These are phyloP conservation scores for Cutaneotrichosporon cavernicola DNA, from an alignment of 1,284 basidiomycete genomes.

Conservation along the genomic window DNA sequence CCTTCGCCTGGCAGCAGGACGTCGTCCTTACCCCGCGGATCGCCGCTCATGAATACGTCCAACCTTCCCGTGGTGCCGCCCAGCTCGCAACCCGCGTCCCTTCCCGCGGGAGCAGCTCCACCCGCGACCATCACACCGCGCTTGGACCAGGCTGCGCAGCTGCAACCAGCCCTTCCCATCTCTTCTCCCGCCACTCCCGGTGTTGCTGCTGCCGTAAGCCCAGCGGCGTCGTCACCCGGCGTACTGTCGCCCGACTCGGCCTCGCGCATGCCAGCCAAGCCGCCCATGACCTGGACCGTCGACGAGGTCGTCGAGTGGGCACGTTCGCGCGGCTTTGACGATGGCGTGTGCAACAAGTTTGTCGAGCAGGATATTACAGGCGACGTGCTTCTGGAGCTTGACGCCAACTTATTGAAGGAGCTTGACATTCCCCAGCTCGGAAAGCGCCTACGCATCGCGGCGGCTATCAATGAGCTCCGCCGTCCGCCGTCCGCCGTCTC, in stretches of 20 bases:
- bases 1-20: not conserved
- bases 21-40: slow-evolving; percentile 5
- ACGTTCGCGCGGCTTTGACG: slow-evolving; percentile 78
- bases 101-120: not conserved
- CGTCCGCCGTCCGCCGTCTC: slow-evolving; percentile 60
- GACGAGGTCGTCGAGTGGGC: slow-evolving; percentile 91
- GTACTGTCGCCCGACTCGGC: slow-evolving; percentile 11
- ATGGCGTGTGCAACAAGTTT: slow-evolving; percentile 78
- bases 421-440: slow-evolving; percentile 93
- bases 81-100: not conserved
- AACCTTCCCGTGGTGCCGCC: not conserved
- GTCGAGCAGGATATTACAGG: slow-evolving; percentile 92
- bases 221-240: slow-evolving; percentile 7
- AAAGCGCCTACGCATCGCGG: slow-evolving; percentile 87
- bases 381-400: slow-evolving; percentile 91
- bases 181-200: slow-evolving; percentile 1
- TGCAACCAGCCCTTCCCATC: slow-evolving; percentile 14
- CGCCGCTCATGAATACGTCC: not conserved
- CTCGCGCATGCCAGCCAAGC: slow-evolving; percentile 32
- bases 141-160: slow-evolving; percentile 2
- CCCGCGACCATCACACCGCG: not conserved
- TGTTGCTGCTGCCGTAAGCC: not conserved
- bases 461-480: slow-evolving; percentile 87
- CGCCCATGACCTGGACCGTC: slow-evolving; percentile 74
- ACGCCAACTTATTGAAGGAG: slow-evolving; percentile 90